A percentile compares a stretch with the other conserved stretches of the same genome.
Conservation (phyloP, 352 stramenopile genomes). For the Pythium phragmiticola region DNA sequence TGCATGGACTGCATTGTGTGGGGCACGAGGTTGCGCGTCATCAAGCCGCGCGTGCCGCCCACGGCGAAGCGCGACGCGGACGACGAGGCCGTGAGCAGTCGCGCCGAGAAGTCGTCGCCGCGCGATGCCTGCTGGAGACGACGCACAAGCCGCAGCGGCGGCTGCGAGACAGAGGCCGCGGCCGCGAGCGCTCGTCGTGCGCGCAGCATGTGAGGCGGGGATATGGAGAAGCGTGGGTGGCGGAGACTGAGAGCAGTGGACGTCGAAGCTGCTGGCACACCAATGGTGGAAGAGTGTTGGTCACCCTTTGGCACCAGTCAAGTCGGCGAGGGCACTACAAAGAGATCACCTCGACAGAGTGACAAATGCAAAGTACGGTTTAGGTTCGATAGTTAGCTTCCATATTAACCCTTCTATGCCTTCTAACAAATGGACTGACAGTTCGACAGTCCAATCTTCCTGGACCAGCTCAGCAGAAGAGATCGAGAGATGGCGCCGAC, state of each 20-base stretch:
- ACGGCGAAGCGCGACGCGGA: slow-evolving; percentile 10
- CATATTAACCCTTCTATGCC: no score
- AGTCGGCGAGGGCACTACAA: no score
- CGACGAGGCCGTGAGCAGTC: not conserved
- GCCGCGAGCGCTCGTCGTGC: slow-evolving; percentile 24
- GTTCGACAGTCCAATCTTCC: not conserved
- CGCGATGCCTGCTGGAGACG: slow-evolving; percentile 7
- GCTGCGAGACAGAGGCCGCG: not conserved
- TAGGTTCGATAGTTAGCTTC: no score
- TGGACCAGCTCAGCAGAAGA: not conserved
- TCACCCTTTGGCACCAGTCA: no score
- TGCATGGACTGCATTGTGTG: slow-evolving; percentile 1
- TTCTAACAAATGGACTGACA: no score
- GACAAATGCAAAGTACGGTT: no score
- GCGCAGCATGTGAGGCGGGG: slow-evolving; percentile 25
- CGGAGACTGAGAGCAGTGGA: no score
- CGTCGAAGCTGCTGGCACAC: no score
- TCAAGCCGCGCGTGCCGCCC: not conserved
- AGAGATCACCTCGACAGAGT: no score
- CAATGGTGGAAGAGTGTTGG: no score
- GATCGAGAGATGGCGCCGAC: not conserved
- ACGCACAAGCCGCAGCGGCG: slow-evolving; percentile 21
- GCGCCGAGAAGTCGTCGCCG: not conserved
- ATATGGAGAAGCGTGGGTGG: not conserved
- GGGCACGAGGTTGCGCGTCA: slow-evolving; percentile 1